phyloP scores from a whole-genome alignment of 2,329 filamentous ascomycete species.

The Xylariaceae sp. region DNA sequence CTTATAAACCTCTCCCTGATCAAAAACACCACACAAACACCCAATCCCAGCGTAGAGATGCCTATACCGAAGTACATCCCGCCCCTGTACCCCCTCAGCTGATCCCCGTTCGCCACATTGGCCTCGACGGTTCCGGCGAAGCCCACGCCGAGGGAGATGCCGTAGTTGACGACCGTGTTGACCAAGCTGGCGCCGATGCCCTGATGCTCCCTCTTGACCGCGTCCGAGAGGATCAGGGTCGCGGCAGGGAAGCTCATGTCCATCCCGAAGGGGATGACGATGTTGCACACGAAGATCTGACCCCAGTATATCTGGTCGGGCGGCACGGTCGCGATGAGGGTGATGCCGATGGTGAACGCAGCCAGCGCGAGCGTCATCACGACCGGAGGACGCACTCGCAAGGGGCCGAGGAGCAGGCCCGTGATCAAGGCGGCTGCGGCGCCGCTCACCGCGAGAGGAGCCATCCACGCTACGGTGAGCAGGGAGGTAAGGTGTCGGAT shows the following conservation, averaged over 20 bases:
- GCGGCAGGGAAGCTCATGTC: slow-evolving; percentile 53
- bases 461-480: slow-evolving; percentile 29
- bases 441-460: slow-evolving; percentile 31
- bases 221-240: slow-evolving; percentile 44
- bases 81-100: slow-evolving; percentile 23
- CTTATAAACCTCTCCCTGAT: slow-evolving; percentile 12
- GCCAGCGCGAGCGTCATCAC: slow-evolving; percentile 26
- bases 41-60: slow-evolving; percentile 17
- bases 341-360: slow-evolving; percentile 23
- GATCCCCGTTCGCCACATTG: slow-evolving; percentile 23
- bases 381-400: slow-evolving; percentile 18
- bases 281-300: slow-evolving; percentile 42
- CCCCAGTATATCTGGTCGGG: slow-evolving; percentile 49
- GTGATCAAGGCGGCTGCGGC: slow-evolving; percentile 26
- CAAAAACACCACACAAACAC: slow-evolving; percentile 21
- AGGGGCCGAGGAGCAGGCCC: slow-evolving; percentile 22
- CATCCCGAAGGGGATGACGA: slow-evolving; percentile 48
- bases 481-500: slow-evolving; percentile 31
- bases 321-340: slow-evolving; percentile 32
- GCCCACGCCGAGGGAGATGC: slow-evolving; percentile 48
- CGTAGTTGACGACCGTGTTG: slow-evolving; percentile 53
- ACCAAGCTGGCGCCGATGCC: slow-evolving; percentile 39
- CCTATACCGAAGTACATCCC: slow-evolving; percentile 26
- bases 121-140: slow-evolving; percentile 43
- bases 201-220: slow-evolving; percentile 28